Evolutionary conservation across 176 grass and related monocot genomes (phyloP).

Genomic region (Musa schizocarpa): DNA sequence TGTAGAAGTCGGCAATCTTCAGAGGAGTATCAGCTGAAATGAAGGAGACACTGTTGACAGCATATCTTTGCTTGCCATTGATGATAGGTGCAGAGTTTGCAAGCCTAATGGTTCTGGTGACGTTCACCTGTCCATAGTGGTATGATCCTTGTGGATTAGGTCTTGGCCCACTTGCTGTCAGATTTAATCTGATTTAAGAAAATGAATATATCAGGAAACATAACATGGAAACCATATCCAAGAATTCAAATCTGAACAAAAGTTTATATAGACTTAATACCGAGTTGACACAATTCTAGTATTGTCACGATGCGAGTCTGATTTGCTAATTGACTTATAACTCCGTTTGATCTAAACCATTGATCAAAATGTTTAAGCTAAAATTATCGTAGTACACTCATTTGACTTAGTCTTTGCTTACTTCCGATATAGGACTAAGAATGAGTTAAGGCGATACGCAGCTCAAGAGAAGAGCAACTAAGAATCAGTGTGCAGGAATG

Average conservation of each 20-base stretch:
- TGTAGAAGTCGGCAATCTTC: constrained; percentile 1
- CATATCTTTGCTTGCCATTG: constrained; percentile 4
- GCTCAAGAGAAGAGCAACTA: neutral
- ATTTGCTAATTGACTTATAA: too few relatives aligned
- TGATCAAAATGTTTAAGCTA: too few relatives aligned
- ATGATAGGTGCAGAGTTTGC: neutral
- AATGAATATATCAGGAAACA: neutral
- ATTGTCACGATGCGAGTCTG: too few relatives aligned
- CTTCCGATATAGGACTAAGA: too few relatives aligned
- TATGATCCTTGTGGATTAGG: constrained; percentile 9
- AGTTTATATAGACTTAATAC: neutral
- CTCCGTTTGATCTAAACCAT: too few relatives aligned
- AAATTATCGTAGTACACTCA: too few relatives aligned
- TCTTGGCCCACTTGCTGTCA: constrained; percentile 4
- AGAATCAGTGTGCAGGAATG: neutral
- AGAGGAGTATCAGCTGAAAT: neutral
- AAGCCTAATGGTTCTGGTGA: constrained; percentile 7
- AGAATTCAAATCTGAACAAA: neutral
- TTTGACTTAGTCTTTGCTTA: too few relatives aligned
- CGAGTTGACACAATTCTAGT: too few relatives aligned
- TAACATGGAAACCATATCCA: neutral
- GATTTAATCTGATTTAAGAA: neutral
- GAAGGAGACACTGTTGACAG: constrained; percentile 8
- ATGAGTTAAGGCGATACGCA: neutral
- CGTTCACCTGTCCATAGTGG: constrained; percentile 7